Base-by-base conservation (phyloP, 1,139 yeast species). In the Saccharomyces hybrid region DNA sequence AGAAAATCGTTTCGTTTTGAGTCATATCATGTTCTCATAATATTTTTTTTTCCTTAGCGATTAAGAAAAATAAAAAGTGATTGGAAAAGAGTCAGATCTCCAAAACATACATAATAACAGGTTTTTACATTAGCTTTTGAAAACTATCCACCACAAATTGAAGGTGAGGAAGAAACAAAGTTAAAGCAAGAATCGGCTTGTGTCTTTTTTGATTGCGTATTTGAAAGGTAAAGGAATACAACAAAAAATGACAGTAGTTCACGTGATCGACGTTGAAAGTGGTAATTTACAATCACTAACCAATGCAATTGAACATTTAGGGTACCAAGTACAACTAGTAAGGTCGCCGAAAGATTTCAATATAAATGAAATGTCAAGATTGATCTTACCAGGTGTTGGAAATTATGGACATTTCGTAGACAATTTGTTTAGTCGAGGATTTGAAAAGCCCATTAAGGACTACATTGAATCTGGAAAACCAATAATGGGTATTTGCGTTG, bases 401-500 rank as follows among this genome's bases (percentile, higher is more conserved):
- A 91, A 90, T 69, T 93, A 83, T 70, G 99, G 96, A 44, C 98
- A 93, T 69, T 91, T 93, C 69, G 89, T 90, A 58, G 81, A 80
- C 53, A 82, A 87, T 62, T 71, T 93, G 52, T 78, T 77, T 53
- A 75, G 75, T 2, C 77, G 87, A 57, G 81, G 83, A 0, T 81
- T 93, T 55, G 81, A 78, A 11, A 79, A 75, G 34, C 95, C 95
- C 0, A 75, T 93, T 34, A 74, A 72, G 52, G 72, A 78, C 50
- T 90, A 88, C 64, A 82, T 90, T 49, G 71, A 75, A 5, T 76
- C 86, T 16, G 97, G 96, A 0, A 81, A 83, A 62, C 86, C 95
- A 11, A 73, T 93, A 44, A 88, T 93, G 96, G 99, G 99, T 6
- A 89, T 93, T 59, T 93, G 99, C 74, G 98, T 93, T 49, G 99